Conservation (phyloP, 352 stramenopile genomes). For the Globisporangium lucens region DNA sequence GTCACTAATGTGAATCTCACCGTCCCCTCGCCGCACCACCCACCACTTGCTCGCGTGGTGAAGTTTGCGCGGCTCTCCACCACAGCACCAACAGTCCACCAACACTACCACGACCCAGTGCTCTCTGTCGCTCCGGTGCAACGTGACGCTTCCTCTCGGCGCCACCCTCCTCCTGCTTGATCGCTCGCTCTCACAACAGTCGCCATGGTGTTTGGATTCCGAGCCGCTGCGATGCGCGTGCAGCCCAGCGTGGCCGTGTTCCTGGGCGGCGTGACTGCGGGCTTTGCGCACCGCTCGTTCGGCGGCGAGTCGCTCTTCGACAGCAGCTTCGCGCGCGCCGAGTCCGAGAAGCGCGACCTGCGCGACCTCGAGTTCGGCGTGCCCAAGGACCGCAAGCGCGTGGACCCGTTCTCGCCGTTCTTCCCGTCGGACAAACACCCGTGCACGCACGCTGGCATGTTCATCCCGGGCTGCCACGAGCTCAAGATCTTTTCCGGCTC, state of each 20-base stretch:
- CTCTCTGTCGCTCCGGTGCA: slow-evolving; percentile 1
- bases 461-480: slow-evolving; percentile 90
- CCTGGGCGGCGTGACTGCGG: slow-evolving; percentile 44
- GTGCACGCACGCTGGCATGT: slow-evolving; percentile 89
- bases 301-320: slow-evolving; percentile 16
- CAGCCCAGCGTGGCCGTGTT: slow-evolving; percentile 52
- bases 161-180: background rate
- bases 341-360: slow-evolving; percentile 73
- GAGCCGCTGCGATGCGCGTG: slow-evolving; percentile 37
- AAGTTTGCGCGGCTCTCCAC: slow-evolving; percentile 12
- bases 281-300: slow-evolving; percentile 38
- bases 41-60: background rate
- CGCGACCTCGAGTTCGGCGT: slow-evolving; percentile 85
- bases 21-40: background rate
- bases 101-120: background rate
- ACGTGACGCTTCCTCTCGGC: slow-evolving; percentile 8
- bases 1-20: background rate
- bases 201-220: slow-evolving; percentile 66
- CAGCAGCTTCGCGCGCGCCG: slow-evolving; percentile 26
- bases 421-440: slow-evolving; percentile 89
- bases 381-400: slow-evolving; percentile 83
- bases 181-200: background rate
- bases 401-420: slow-evolving; percentile 87
- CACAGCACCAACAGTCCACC: slow-evolving; percentile 2
- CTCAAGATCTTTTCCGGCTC: slow-evolving; percentile 93